A percentile compares a stretch with the other conserved stretches of the same genome.
phyloP scores from a whole-genome alignment of 1,284 basidiomycete genomes.

The Pseudomicrostroma phylloplanum region DNA sequence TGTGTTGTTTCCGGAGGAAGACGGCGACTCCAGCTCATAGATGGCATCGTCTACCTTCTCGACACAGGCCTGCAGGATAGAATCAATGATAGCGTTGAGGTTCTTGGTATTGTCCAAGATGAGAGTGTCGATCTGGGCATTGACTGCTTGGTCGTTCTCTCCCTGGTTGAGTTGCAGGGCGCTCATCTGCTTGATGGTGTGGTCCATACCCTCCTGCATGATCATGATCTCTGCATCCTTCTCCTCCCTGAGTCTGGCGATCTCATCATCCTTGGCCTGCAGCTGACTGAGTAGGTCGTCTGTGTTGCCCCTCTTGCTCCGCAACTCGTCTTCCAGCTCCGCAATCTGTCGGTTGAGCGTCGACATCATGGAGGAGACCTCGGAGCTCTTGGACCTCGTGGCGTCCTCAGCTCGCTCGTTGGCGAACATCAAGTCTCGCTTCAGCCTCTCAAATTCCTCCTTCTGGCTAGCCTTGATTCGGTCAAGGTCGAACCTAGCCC shows the following conservation, averaged over 20 bases:
- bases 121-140: conserved; percentile 91
- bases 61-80: conserved; percentile 85
- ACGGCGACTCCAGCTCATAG: conserved; percentile 93
- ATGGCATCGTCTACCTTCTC: conserved; percentile 95
- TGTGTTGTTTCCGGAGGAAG: conserved; percentile 84
- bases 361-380: conserved; percentile 77
- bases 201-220: conserved; percentile 92
- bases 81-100: conserved; percentile 96
- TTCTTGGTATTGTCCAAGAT: conserved; percentile 97
- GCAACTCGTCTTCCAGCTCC: conserved; percentile 87
- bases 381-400: conserved; percentile 80
- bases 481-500: conserved; percentile 94
- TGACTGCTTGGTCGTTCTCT: conserved; percentile 77
- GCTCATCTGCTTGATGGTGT: conserved; percentile 79
- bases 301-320: conserved; percentile 63
- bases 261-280: conserved; percentile 66
- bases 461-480: conserved; percentile 83
- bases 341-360: conserved; percentile 95
- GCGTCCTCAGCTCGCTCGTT: conserved; percentile 96
- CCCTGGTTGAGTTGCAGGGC: conserved; percentile 82
- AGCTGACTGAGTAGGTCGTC: conserved; percentile 79
- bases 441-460: conserved; percentile 87
- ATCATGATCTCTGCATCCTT: conserved; percentile 95
- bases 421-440: conserved; percentile 90
- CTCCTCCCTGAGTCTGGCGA: conserved; percentile 79